phyloP scores from a whole-genome alignment of 495 filamentous ascomycete species.

The Jackrogersella minutella region DNA sequence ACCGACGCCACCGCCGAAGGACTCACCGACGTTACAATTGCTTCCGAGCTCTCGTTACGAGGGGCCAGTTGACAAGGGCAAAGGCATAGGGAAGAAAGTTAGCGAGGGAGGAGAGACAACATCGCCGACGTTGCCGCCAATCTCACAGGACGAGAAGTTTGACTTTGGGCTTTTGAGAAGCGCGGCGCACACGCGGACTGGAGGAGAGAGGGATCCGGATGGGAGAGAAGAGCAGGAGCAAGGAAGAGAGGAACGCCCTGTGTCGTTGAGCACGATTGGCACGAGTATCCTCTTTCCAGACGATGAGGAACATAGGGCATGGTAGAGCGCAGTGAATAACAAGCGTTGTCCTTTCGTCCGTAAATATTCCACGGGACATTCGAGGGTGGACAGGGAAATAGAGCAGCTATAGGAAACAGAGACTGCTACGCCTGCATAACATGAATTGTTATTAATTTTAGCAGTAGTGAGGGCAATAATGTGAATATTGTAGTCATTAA shows the following conservation, averaged over 20 bases:
- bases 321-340: neutral
- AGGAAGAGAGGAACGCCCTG: neutral
- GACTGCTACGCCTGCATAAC: neutral
- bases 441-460: too few species aligned
- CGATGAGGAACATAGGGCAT: conserved; percentile 13
- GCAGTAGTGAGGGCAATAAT: too few species aligned
- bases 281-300: conserved; percentile 32
- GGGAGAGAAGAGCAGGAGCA: neutral
- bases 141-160: neutral
- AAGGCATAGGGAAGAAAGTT: neutral
- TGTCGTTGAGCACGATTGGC: conserved; percentile 8
- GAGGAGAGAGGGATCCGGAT: neutral
- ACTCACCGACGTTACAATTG: neutral
- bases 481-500: conserved; percentile 19
- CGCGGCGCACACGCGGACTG: neutral
- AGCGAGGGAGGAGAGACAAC: neutral
- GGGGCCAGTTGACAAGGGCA: neutral
- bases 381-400: neutral
- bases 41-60: neutral
- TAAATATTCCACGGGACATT: neutral
- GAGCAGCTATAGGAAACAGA: neutral
- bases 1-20: conserved; percentile 1
- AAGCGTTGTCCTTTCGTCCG: neutral
- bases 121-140: conserved; percentile 10
- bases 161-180: neutral